A percentile compares a stretch with the other conserved stretches of the same genome.
Conservation (phyloP, 768 basidiomycete genomes). For the Nidula microcarpa region DNA sequence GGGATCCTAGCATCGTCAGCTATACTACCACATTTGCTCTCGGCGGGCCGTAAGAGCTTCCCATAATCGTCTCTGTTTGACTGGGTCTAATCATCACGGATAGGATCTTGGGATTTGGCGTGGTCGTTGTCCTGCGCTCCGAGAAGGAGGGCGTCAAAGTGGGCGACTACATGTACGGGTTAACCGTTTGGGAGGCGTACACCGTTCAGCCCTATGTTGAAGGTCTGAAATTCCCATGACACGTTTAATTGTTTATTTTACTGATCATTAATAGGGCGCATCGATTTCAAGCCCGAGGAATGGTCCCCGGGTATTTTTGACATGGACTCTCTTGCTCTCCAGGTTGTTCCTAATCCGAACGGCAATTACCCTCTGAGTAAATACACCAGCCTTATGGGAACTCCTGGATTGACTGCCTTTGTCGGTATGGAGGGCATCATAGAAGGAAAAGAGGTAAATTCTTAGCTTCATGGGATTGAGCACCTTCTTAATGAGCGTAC, state of each 20-base stretch:
- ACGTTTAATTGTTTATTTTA: slow-evolving; percentile 14
- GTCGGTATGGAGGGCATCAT: slow-evolving; percentile 24
- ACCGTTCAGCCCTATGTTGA: neutral
- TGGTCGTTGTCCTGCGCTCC: slow-evolving; percentile 42
- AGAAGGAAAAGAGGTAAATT: slow-evolving; percentile 22
- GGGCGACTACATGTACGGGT: slow-evolving; percentile 39
- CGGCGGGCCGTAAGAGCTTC: slow-evolving; percentile 29
- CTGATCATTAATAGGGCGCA: neutral
- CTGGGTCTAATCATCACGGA: neutral
- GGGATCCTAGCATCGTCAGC: neutral
- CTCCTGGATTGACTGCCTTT: neutral
- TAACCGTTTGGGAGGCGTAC: slow-evolving; percentile 14
- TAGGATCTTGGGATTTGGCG: slow-evolving; percentile 23
- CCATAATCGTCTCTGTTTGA: neutral
- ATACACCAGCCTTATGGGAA: neutral
- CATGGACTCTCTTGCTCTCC: neutral
- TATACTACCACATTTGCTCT: slow-evolving; percentile 14
- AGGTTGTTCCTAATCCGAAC: neutral
- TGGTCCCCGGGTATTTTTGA: neutral
- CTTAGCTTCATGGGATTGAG: neutral
- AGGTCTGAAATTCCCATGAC: no score
- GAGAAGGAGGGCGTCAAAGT: slow-evolving; percentile 25
- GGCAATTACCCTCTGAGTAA: neutral
- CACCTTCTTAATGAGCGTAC: neutral
- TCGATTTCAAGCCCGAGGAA: neutral